Percentiles rank a stretch among this genome's conserved stretches.
Evolutionary conservation across 2,329 filamentous ascomycete species (phyloP).

Genomic region (Calonectria leucothoes): DNA sequence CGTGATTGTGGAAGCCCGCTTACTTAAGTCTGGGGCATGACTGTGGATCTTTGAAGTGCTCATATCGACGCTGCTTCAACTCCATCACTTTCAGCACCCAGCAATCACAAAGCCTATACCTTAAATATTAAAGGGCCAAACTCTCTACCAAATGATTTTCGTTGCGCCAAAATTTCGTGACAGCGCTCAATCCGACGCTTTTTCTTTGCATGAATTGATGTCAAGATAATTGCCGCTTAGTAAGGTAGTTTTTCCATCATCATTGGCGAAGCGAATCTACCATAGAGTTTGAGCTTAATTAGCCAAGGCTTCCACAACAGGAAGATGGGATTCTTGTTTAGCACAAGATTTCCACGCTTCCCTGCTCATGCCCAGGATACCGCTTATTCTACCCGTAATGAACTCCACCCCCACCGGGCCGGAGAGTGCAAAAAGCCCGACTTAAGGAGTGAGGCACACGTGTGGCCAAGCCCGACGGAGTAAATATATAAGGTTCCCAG

Average conservation of each 20-base stretch:
- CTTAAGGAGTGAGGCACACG: neutral
- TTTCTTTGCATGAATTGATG: neutral
- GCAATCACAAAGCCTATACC: neutral
- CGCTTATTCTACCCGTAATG: neutral
- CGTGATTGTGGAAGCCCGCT: neutral
- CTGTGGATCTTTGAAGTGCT: neutral
- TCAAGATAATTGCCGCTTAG: neutral
- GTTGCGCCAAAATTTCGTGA: neutral
- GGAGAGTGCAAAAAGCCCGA: neutral
- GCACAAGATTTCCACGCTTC: neutral
- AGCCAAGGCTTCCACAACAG: neutral
- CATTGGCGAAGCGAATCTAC: neutral
- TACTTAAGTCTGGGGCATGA: neutral
- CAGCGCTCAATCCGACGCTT: neutral
- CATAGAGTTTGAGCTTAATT: neutral
- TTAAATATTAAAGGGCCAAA: neutral
- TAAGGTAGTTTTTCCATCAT: neutral
- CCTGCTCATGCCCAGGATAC: neutral
- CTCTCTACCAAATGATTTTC: neutral
- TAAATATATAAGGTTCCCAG: neutral
- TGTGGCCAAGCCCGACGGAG: neutral
- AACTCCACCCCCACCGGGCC: neutral
- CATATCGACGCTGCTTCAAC: too few species aligned
- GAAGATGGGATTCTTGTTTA: neutral
- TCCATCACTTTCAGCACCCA: neutral